A percentile compares a stretch with the other conserved stretches of the same genome.
Evolutionary conservation across 2,329 filamentous ascomycete species (phyloP).

Genomic region (Aspergillus hortae): DNA sequence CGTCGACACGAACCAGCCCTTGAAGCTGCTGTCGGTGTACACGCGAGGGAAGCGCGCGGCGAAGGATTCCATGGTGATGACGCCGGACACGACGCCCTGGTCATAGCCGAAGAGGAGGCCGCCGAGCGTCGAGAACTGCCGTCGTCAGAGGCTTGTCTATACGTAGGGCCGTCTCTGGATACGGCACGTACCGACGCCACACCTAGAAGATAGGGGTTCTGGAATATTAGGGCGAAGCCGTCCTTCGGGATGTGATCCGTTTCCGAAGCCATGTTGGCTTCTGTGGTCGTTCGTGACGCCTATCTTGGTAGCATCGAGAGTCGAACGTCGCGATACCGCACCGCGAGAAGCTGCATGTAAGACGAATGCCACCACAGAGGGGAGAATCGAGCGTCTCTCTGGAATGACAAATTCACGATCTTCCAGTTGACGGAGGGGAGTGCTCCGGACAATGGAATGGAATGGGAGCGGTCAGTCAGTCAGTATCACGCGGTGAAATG

Average conservation of each 20-base stretch:
- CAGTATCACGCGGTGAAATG: constrained; percentile 2
- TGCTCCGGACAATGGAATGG: constrained; percentile 3
- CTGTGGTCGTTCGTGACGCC: constrained; percentile 16
- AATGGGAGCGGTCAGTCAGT: neutral
- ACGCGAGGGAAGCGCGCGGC: constrained; percentile 39
- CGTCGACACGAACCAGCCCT: constrained; percentile 53
- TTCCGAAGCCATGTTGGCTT: neutral
- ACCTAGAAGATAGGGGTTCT: constrained; percentile 46
- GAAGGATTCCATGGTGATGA: constrained; percentile 48
- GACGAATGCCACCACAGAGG: neutral
- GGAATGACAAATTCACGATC: too few species aligned
- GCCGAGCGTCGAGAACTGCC: constrained; percentile 40
- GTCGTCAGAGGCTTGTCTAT: neutral
- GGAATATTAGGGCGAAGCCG: constrained; percentile 24
- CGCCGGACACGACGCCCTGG: constrained; percentile 49
- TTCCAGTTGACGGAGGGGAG: constrained; percentile 2
- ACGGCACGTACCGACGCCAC: constrained; percentile 37
- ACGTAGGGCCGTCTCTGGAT: neutral
- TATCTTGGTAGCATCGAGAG: neutral
- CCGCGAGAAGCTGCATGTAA: neutral
- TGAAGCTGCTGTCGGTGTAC: constrained; percentile 45
- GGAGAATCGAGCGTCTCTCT: neutral
- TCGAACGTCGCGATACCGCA: too few species aligned
- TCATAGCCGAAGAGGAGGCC: constrained; percentile 50
- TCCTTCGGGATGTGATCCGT: constrained; percentile 14